phyloP scores from a whole-genome alignment of 2,329 filamentous ascomycete species.

The Fusarium stilboides region DNA sequence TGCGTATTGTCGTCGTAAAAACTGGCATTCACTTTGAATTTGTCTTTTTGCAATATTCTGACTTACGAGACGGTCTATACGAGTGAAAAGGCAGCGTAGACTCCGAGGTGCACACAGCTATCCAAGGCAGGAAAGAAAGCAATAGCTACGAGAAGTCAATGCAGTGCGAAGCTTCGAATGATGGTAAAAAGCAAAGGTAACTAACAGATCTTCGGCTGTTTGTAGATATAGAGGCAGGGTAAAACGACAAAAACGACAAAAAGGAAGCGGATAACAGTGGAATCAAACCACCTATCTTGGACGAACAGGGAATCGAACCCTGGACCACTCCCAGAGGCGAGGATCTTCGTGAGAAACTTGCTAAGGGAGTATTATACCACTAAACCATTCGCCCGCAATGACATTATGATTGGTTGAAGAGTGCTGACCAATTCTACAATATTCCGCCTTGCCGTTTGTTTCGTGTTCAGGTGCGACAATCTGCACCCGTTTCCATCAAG shows the following conservation, averaged over 20 bases:
- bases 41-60: too few relatives aligned
- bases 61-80: too few relatives aligned
- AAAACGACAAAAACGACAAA: background rate
- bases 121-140: background rate
- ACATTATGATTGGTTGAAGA: slow-evolving; percentile 12
- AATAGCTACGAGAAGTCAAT: too few relatives aligned
- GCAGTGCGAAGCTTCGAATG: too few relatives aligned
- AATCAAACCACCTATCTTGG: slow-evolving; percentile 22
- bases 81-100: too few relatives aligned
- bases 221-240: background rate
- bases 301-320: slow-evolving; percentile 45
- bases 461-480: too few relatives aligned
- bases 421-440: background rate
- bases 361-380: slow-evolving; percentile 41
- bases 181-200: too few relatives aligned
- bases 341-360: background rate
- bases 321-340: slow-evolving; percentile 35
- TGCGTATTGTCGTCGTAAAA: too few relatives aligned
- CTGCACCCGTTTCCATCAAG: too few relatives aligned
- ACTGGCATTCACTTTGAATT: too few relatives aligned
- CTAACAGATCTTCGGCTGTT: too few relatives aligned
- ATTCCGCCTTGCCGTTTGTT: accelerated
- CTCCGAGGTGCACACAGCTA: background rate
- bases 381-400: slow-evolving; percentile 28
- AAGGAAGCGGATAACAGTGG: slow-evolving; percentile 23